Evolutionary conservation across 768 basidiomycete genomes (phyloP).

Genomic region (Chalciporus chontae): DNA sequence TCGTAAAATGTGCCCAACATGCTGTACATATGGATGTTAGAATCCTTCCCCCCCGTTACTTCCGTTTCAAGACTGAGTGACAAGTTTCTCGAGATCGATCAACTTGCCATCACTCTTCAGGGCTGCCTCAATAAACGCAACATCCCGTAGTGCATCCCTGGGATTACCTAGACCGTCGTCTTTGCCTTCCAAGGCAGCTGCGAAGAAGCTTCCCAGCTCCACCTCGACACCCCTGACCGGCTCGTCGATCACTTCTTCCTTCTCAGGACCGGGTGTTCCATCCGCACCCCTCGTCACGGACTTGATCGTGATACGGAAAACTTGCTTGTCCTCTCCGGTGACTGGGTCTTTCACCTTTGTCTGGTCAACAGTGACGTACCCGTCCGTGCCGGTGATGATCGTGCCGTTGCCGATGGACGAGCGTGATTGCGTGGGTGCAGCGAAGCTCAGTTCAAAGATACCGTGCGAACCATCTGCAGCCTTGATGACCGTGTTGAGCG

Average conservation of each 20-base stretch:
- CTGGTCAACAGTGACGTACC: slow-evolving; percentile 51
- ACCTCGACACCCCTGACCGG: slow-evolving; percentile 48
- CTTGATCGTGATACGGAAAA: slow-evolving; percentile 41
- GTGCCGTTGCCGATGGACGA: slow-evolving; percentile 27
- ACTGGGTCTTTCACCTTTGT: slow-evolving; percentile 24
- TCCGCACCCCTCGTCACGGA: slow-evolving; percentile 18
- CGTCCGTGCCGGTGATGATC: slow-evolving; percentile 59
- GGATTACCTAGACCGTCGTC: slow-evolving; percentile 60
- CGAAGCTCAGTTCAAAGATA: slow-evolving; percentile 60
- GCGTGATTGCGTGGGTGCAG: slow-evolving; percentile 45
- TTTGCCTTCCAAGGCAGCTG: slow-evolving; percentile 43
- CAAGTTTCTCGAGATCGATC: slow-evolving; percentile 50
- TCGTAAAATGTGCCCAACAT: background rate
- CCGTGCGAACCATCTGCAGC: slow-evolving; percentile 52
- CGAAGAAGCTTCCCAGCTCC: slow-evolving; percentile 60
- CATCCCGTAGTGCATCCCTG: slow-evolving; percentile 61
- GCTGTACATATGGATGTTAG: background rate
- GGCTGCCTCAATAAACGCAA: slow-evolving; percentile 76
- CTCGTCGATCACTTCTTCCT: slow-evolving; percentile 46
- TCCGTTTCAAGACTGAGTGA: slow-evolving; percentile 7
- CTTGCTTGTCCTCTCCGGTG: slow-evolving; percentile 18
- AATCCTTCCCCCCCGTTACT: background rate
- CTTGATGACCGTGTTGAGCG: slow-evolving; percentile 56
- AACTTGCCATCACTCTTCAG: slow-evolving; percentile 61
- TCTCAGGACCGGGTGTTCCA: slow-evolving; percentile 29